Base-by-base conservation (phyloP, 768 basidiomycete species). In the Russula foetens region DNA sequence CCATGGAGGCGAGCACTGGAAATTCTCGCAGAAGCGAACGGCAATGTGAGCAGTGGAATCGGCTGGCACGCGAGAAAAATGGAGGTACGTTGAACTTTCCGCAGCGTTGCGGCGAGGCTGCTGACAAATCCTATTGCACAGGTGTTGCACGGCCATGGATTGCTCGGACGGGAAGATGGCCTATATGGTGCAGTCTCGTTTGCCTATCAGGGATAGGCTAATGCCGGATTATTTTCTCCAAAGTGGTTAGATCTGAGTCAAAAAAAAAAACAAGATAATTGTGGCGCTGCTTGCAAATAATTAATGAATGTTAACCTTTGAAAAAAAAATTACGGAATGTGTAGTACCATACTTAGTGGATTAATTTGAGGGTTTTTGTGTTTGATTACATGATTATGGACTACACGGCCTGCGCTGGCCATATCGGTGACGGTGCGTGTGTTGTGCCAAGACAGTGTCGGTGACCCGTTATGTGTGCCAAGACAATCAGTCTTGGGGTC, bases 61-160 rank as follows among this genome's bases (percentile, higher is more conserved):
- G 96, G 96, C 0, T 98, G 95, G 94, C 93, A 97, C 74, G 85
- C 90, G 23, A 76, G 95, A 59, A 99, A 99, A 75, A 90, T 92
- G 67, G 58, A 86, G 75, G n/a, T 41, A n/a, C 26, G 62, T 50
- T 33, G 45, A 19, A 63, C 7, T n/a, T 45, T 50, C 51, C 21
- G 19, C 60, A 35, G 35, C 3, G 23, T 44, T 41, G 28, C 45
- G 19, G n/a, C 21, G 17, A 60, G 24, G n/a, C 19, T 39, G 29
- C 59, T 63, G 31, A 61, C 59, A n/a, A 31, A 12, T 21, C 23
- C 4, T 14, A 15, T 0, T 35, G 38, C 66, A 58, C 47, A 35
- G 65, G 78, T 98, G 24, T 72, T 99, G 59, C 87, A 90, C 68
- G 96, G 94, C 4, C 79, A 88, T 67, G 96, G 95, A 14, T 84